Conservation (phyloP, 2,329 filamentous ascomycete genomes). For the Colletotrichum euphorbiae region DNA sequence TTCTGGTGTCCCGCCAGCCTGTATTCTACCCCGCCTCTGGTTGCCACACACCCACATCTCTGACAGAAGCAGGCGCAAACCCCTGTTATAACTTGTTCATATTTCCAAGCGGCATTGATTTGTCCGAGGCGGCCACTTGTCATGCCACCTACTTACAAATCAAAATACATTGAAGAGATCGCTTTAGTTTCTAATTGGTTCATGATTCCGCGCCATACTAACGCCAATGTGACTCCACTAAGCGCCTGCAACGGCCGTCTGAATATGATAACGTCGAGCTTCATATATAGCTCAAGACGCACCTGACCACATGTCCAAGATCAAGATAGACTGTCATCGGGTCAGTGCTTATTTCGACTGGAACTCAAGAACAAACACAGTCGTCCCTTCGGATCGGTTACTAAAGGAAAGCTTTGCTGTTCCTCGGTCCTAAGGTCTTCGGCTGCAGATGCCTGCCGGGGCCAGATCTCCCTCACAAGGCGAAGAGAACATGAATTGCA, state of each 20-base stretch:
- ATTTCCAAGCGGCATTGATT: not conserved
- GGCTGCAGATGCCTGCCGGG: too few relatives aligned
- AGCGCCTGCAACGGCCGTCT: not conserved
- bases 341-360: too few relatives aligned
- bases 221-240: not conserved
- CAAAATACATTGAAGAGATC: not conserved
- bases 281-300: too few relatives aligned
- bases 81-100: not conserved
- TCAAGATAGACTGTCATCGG: too few relatives aligned
- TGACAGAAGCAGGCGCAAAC: not conserved
- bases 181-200: not conserved
- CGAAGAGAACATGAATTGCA: too few relatives aligned
- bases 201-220: not conserved
- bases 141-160: slow-evolving; percentile 34
- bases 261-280: too few relatives aligned
- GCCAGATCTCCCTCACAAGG: too few relatives aligned
- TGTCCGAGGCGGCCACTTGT: not conserved
- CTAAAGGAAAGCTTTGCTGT: too few relatives aligned
- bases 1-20: not conserved
- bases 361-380: too few relatives aligned
- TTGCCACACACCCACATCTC: slow-evolving; percentile 33
- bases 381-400: too few relatives aligned
- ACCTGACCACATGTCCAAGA: too few relatives aligned
- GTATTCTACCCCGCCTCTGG: slow-evolving; percentile 25
- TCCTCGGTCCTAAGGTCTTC: too few relatives aligned